These are phyloP conservation scores for Sistotremastrum suecicum DNA, from an alignment of 768 basidiomycete genomes.

Conservation along the genomic window DNA sequence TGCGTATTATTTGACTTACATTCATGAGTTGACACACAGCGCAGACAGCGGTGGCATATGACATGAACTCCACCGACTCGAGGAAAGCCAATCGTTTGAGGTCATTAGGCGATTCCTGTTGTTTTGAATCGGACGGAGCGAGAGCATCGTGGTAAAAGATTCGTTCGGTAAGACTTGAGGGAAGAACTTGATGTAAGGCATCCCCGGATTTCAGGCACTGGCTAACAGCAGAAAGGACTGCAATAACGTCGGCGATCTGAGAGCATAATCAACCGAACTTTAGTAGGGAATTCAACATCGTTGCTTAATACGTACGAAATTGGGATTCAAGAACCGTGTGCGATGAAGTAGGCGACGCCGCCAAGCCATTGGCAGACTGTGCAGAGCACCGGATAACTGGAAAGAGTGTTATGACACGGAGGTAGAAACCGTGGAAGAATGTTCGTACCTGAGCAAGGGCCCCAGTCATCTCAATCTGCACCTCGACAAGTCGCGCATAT, in stretches of 20 bases:
- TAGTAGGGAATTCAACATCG: neutral
- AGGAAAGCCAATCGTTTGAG: conserved; percentile 2
- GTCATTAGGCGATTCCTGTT: conserved; percentile 6
- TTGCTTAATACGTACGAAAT: conserved; percentile 26
- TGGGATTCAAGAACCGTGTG: conserved; percentile 39
- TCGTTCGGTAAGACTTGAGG: conserved; percentile 28
- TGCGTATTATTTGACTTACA: conserved; percentile 11
- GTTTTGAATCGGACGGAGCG: conserved; percentile 3
- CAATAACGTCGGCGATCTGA: conserved; percentile 29
- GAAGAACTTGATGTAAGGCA: conserved; percentile 29
- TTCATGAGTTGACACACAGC: conserved; percentile 24
- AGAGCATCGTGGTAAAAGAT: conserved; percentile 27
- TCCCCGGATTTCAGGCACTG: conserved; percentile 31
- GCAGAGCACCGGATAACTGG: conserved; percentile 29
- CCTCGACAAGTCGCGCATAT: conserved; percentile 26
- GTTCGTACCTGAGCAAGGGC: conserved; percentile 22
- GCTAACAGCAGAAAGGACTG: conserved; percentile 27
- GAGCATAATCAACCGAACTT: neutral
- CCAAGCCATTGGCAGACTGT: conserved; percentile 28
- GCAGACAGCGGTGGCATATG: conserved; percentile 24
- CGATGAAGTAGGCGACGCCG: conserved; percentile 24
- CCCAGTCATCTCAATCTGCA: conserved; percentile 27
- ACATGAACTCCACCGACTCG: conserved; percentile 20
- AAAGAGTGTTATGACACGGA: neutral
- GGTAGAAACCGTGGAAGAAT: neutral